A percentile compares a stretch with the other conserved stretches of the same genome.
These are phyloP conservation scores for Aaosphaeria arxii DNA, from an alignment of 2,329 filamentous ascomycete species.

Conservation along the genomic window DNA sequence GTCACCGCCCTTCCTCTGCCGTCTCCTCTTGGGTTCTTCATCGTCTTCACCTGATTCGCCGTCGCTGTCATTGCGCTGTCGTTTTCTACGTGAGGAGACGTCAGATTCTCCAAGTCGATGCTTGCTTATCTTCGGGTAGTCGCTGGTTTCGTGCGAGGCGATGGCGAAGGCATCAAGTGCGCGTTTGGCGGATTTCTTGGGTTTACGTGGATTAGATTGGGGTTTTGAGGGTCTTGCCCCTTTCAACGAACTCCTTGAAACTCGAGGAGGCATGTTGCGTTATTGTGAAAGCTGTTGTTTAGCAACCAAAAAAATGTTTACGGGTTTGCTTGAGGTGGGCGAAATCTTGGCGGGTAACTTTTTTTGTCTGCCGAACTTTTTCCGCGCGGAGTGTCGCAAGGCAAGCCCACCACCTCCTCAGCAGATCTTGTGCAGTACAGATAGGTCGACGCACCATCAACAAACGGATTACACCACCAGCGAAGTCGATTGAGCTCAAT, in stretches of 20 bases:
- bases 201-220: slow-evolving; percentile 34
- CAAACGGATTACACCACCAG: too few relatives aligned
- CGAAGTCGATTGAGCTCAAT: neutral
- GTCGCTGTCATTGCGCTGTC: slow-evolving; percentile 50
- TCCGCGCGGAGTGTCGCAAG: too few relatives aligned
- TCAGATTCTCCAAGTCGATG: slow-evolving; percentile 58
- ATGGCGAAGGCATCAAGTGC: slow-evolving; percentile 63
- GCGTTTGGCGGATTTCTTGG: slow-evolving; percentile 51
- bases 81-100: slow-evolving; percentile 36
- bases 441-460: too few relatives aligned
- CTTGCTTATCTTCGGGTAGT: slow-evolving; percentile 52
- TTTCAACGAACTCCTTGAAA: slow-evolving; percentile 39
- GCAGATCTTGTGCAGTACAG: too few relatives aligned
- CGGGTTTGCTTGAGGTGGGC: slow-evolving; percentile 2
- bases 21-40: slow-evolving; percentile 31
- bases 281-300: neutral
- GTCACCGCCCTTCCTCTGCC: slow-evolving; percentile 16
- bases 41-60: slow-evolving; percentile 42
- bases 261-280: slow-evolving; percentile 44
- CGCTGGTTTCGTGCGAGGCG: slow-evolving; percentile 57
- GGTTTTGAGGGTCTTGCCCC: slow-evolving; percentile 26
- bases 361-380: neutral
- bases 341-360: slow-evolving; percentile 14
- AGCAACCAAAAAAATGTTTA: neutral
- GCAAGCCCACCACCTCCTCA: too few relatives aligned